Conservation (phyloP, 2,329 filamentous ascomycete species). For the Aureobasidium sp. region DNA sequence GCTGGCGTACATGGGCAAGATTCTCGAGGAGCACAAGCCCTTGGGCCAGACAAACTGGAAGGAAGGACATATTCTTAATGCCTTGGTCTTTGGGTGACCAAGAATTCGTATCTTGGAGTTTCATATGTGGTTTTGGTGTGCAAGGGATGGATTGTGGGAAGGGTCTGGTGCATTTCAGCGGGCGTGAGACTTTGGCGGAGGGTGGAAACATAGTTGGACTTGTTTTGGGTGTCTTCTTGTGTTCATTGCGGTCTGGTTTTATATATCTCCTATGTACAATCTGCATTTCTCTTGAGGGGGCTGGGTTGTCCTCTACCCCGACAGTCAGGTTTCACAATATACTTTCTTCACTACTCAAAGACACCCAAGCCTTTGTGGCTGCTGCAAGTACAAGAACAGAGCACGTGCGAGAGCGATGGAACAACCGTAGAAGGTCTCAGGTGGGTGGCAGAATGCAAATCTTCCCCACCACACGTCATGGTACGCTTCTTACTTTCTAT, state of each 20-base stretch:
- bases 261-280: not conserved
- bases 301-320: not conserved
- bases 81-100: slow-evolving; percentile 50
- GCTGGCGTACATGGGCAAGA: slow-evolving; percentile 73
- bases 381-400: not conserved
- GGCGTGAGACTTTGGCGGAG: not conserved
- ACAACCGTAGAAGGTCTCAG: not conserved
- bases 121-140: not conserved
- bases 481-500: not conserved
- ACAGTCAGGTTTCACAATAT: not conserved
- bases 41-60: slow-evolving; percentile 68
- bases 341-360: not conserved
- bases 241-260: not conserved
- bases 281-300: not conserved
- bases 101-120: not conserved
- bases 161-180: slow-evolving; percentile 8
- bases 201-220: not conserved
- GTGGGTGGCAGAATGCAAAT: not conserved
- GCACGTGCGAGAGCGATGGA: not conserved
- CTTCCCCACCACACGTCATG: not conserved
- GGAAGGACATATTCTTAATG: slow-evolving; percentile 68
- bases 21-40: slow-evolving; percentile 61
- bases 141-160: not conserved
- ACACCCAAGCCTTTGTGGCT: not conserved
- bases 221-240: not conserved